Conservation (phyloP, 2,329 filamentous ascomycete genomes). For the Fusarium sp. region DNA sequence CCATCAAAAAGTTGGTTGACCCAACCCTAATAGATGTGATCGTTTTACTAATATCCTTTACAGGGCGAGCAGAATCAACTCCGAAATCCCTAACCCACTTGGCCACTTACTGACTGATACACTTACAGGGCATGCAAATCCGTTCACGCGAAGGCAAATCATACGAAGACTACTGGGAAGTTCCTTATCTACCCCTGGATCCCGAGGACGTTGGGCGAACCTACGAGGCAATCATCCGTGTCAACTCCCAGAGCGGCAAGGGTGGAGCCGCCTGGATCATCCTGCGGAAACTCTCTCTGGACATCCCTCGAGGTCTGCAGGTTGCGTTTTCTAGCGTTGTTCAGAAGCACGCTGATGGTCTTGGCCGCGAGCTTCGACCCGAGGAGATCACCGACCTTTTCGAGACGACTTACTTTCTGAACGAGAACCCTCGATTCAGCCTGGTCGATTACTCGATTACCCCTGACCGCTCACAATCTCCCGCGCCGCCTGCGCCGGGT, state of each 20-base stretch:
- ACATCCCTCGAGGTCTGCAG: background rate
- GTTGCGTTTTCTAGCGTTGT: background rate
- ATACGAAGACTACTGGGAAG: background rate
- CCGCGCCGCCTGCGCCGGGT: background rate
- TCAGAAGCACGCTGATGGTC: background rate
- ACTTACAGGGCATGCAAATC: background rate
- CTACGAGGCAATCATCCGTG: background rate
- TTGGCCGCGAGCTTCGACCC: background rate
- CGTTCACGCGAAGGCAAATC: background rate
- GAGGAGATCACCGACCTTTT: background rate
- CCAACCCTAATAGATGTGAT: background rate
- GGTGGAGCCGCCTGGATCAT: background rate
- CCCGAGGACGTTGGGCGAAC: background rate
- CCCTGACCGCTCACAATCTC: conserved; percentile 4
- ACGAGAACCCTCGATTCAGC: background rate
- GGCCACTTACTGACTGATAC: background rate
- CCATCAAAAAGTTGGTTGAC: background rate
- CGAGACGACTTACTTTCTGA: background rate
- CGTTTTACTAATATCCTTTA: background rate
- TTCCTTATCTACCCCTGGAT: background rate
- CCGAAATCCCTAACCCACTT: background rate
- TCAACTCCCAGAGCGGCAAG: background rate
- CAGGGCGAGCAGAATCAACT: background rate
- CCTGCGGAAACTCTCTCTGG: background rate
- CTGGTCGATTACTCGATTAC: background rate